phyloP scores from a whole-genome alignment of 805 yeast genomes.

The Yamadazyma olivae region DNA sequence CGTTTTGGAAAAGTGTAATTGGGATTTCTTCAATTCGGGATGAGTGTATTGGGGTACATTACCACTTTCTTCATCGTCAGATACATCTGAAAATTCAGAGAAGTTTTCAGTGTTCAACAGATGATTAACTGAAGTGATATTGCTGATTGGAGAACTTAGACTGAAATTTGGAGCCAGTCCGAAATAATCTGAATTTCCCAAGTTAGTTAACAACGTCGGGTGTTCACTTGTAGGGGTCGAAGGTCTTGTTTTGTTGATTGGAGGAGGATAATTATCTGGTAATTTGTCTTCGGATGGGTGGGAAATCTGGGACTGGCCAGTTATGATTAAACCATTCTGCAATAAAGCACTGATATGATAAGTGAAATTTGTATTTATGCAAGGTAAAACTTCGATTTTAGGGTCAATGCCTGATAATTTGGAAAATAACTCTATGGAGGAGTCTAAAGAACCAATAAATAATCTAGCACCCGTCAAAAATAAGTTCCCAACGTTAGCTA shows the following conservation, averaged over 20 bases:
- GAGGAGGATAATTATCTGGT: conserved; percentile 22
- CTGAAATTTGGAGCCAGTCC: not conserved
- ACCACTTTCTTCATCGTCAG: conserved; percentile 48
- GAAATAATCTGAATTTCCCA: conserved; percentile 4
- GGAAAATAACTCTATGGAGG: conserved; percentile 73
- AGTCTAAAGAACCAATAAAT: conserved; percentile 80
- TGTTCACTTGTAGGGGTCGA: conserved; percentile 20
- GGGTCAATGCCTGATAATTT: conserved; percentile 61
- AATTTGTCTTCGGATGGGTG: conserved; percentile 57
- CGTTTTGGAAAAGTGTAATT: conserved; percentile 66
- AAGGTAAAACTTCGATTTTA: conserved; percentile 63
- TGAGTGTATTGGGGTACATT: conserved; percentile 70
- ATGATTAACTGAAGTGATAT: conserved; percentile 8
- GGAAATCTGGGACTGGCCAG: conserved; percentile 92
- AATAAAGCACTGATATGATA: conserved; percentile 81
- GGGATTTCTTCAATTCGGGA: conserved; percentile 74
- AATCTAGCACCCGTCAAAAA: conserved; percentile 78
- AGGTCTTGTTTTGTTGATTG: conserved; percentile 22
- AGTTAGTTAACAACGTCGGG: not conserved
- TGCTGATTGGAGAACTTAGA: conserved; percentile 5
- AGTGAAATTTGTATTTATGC: conserved; percentile 79
- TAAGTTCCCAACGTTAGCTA: conserved; percentile 83
- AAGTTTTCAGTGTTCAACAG: conserved; percentile 1
- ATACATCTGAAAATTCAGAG: conserved; percentile 17
- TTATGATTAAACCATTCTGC: conserved; percentile 65